Percentiles rank a stretch among this genome's conserved stretches.
These are phyloP conservation scores for Lachnellula hyalina DNA, from an alignment of 2,329 filamentous ascomycete genomes.

Conservation along the genomic window DNA sequence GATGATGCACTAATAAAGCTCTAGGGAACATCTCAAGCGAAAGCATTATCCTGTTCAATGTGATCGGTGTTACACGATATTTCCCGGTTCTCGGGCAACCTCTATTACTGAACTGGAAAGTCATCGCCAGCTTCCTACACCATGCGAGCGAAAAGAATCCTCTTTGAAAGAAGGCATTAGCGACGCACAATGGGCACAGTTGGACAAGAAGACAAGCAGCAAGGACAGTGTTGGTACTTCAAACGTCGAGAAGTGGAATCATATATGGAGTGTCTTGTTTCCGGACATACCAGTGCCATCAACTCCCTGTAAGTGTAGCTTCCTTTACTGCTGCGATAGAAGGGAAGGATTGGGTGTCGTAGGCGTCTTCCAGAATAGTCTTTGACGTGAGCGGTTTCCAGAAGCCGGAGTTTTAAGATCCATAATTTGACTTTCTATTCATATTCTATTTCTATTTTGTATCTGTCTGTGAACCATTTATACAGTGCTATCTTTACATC, in stretches of 20 bases:
- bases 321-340: neutral
- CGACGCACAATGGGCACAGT: conserved; percentile 9
- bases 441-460: neutral
- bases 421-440: neutral
- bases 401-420: too few relatives aligned
- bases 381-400: too few relatives aligned
- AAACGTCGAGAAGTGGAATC: neutral
- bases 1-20: neutral
- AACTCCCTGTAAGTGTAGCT: neutral
- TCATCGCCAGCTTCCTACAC: conserved; percentile 5
- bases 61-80: conserved; percentile 8
- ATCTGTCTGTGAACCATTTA: neutral
- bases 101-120: neutral
- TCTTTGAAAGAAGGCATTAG: conserved; percentile 11
- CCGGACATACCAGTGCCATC: neutral
- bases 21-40: conserved; percentile 10
- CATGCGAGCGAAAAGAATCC: neutral
- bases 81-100: conserved; percentile 1
- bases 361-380: too few relatives aligned
- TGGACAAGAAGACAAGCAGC: conserved; percentile 9
- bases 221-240: neutral
- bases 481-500: neutral
- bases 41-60: conserved; percentile 13
- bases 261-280: neutral
- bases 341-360: neutral